Evolutionary conservation across 352 stramenopile species (phyloP), one percentile per base, ranked within the genome.

Genomic region (Blastocystis sp.): DNA sequence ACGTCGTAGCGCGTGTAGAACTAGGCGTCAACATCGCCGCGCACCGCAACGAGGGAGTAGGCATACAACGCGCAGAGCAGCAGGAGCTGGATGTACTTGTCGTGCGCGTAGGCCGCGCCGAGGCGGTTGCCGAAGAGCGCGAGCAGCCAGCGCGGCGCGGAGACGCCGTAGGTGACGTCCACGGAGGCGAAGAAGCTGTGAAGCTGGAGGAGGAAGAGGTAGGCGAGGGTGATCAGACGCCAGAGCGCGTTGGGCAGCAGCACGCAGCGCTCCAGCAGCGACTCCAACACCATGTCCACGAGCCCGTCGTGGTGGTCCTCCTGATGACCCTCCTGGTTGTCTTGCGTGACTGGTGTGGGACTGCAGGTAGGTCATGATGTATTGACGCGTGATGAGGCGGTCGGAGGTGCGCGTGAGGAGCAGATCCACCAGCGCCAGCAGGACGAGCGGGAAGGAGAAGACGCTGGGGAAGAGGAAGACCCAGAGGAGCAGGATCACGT

Each of bases 401-500:
- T 79, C 21, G 5, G 48, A n/a, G 19, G 43, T 40, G 23, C n/a
- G 10, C 28, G 40, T 67, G 2, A 65, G 10, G 5, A 81, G 45
- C 28, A 81, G 11, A 66, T 81, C 71, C 4, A 81, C 17, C 14
- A 81, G 3, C 3, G 11, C 28, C 21, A 64, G 66, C 7, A 65
- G 17, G 11, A 81, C 17, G 10, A 81, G 45, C 10, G 11, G 19
- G 45, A 62, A 81, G 4, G 71, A 62, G 10, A 64, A 64, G 28
- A 65, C 4, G 43, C 23, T 62, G 9, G 71, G 71, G 45, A 67
- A 23, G 19, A 81, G 28, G 7, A 62, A 38, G 23, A 64, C 5
- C 71, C 71, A 81, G 4, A 81, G 48, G 17, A 81, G 56, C 4
- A 81, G 48, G 9, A 81, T 19, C 9, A 40, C 48, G 7, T 81